A percentile compares a stretch with the other conserved stretches of the same genome.
Evolutionary conservation across 2,329 filamentous ascomycete species (phyloP).

Genomic region (Diaporthe citri): DNA sequence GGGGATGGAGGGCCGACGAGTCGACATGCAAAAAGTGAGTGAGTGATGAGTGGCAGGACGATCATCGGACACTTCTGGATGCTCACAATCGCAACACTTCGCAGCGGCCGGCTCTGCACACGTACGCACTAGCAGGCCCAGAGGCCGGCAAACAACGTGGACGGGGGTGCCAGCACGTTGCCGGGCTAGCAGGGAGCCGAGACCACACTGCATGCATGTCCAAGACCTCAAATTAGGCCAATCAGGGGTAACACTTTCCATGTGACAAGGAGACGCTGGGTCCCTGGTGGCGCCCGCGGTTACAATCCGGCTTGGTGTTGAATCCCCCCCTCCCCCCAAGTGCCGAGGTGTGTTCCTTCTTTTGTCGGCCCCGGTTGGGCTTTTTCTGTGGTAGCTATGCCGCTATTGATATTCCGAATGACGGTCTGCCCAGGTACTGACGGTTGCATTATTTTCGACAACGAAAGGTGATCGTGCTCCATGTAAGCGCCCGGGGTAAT

Average conservation of each 20-base stretch:
- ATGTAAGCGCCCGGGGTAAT: background rate
- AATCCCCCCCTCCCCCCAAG: constrained; percentile 18
- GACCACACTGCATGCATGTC: constrained; percentile 27
- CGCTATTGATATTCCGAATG: constrained; percentile 9
- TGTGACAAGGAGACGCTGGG: constrained; percentile 28
- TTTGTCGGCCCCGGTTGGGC: background rate
- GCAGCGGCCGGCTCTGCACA: background rate
- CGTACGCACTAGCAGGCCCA: background rate
- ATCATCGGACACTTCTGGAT: constrained; percentile 25
- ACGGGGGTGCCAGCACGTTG: constrained; percentile 15
- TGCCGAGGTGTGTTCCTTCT: constrained; percentile 1
- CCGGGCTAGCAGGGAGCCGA: constrained; percentile 26
- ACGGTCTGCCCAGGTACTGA: background rate
- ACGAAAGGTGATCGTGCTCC: background rate
- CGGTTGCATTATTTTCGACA: background rate
- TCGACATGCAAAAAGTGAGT: background rate
- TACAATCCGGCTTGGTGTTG: constrained; percentile 12
- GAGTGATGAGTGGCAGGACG: constrained; percentile 8
- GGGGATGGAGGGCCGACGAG: background rate
- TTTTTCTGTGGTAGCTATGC: background rate
- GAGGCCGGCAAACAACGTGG: constrained; percentile 13
- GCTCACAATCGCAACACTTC: background rate
- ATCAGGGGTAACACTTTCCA: constrained; percentile 24
- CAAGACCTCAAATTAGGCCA: constrained; percentile 29
- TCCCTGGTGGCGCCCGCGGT: constrained; percentile 19